Conservation (phyloP, 2,329 filamentous ascomycete species). For the Sporothrix luriei region DNA sequence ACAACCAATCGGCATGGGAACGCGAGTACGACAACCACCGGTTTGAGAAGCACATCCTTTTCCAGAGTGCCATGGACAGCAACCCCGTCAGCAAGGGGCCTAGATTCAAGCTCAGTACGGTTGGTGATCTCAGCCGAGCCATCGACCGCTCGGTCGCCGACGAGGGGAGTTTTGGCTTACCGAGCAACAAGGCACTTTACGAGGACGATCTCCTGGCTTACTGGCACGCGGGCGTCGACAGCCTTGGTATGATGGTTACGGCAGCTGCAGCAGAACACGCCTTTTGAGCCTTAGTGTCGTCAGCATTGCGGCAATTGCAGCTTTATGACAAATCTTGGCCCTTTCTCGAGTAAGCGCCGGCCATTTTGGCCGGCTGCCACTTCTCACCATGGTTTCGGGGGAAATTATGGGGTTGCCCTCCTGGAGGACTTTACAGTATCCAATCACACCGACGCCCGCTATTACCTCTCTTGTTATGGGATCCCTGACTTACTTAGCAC, state of each 20-base stretch:
- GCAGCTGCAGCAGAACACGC: constrained; percentile 24
- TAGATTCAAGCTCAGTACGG: background rate
- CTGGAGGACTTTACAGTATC: too few relatives aligned
- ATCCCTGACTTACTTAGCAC: too few relatives aligned
- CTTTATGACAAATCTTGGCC: constrained; percentile 9
- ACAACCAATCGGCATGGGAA: constrained; percentile 28
- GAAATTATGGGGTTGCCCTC: too few relatives aligned
- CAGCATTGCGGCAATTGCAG: too few relatives aligned
- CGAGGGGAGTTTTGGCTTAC: background rate
- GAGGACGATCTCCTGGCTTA: constrained; percentile 29
- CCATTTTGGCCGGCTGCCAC: constrained; percentile 9
- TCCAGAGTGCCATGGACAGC: background rate
- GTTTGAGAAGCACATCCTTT: constrained; percentile 8
- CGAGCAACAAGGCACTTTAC: constrained; percentile 15
- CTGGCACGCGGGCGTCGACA: constrained; percentile 33
- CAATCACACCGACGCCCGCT: too few relatives aligned
- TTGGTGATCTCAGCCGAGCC: constrained; percentile 13
- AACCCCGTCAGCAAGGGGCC: background rate
- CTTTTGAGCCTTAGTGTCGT: background rate
- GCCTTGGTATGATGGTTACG: constrained; percentile 33
- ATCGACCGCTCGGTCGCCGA: constrained; percentile 3
- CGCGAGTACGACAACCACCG: constrained; percentile 29
- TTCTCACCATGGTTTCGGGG: background rate
- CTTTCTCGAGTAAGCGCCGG: background rate
- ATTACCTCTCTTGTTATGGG: too few relatives aligned